Conservation (phyloP, 2,329 filamentous ascomycete species). For the Paecilomyces formosus region DNA sequence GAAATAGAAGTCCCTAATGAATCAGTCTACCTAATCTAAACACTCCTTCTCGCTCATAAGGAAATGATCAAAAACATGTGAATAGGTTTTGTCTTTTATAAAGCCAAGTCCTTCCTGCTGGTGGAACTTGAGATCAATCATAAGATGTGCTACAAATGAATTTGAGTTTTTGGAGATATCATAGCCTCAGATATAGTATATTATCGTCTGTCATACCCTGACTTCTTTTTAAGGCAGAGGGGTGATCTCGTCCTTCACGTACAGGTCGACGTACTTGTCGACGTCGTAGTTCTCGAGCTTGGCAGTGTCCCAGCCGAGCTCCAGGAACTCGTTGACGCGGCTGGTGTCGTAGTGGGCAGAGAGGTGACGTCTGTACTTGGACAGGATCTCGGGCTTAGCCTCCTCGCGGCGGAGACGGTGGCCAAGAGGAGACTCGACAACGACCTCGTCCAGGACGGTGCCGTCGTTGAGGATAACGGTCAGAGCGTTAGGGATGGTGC, state of each 20-base stretch:
- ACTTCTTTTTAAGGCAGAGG: constrained; percentile 12
- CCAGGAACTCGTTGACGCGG: constrained; percentile 73
- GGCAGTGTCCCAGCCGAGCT: constrained; percentile 67
- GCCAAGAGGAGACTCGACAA: constrained; percentile 88
- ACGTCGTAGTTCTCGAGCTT: constrained; percentile 74
- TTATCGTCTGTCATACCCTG: background rate
- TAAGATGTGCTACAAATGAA: background rate
- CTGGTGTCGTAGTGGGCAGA: constrained; percentile 70
- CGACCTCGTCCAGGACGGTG: constrained; percentile 80
- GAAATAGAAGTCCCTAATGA: background rate
- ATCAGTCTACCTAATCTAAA: background rate
- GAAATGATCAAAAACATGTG: background rate
- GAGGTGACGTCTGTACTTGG: constrained; percentile 92
- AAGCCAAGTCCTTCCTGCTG: background rate
- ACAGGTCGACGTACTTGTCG: constrained; percentile 90
- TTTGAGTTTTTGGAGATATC: background rate
- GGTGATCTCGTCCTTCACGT: constrained; percentile 49
- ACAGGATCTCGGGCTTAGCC: constrained; percentile 93
- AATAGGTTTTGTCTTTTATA: background rate
- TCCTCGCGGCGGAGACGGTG: constrained; percentile 87
- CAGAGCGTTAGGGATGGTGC: constrained; percentile 94
- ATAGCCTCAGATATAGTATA: background rate
- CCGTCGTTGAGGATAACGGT: constrained; percentile 94
- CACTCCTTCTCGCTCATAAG: background rate
- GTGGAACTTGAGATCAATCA: background rate